phyloP scores from a whole-genome alignment of 495 filamentous ascomycete genomes.

The Aspergillus panamensis region DNA sequence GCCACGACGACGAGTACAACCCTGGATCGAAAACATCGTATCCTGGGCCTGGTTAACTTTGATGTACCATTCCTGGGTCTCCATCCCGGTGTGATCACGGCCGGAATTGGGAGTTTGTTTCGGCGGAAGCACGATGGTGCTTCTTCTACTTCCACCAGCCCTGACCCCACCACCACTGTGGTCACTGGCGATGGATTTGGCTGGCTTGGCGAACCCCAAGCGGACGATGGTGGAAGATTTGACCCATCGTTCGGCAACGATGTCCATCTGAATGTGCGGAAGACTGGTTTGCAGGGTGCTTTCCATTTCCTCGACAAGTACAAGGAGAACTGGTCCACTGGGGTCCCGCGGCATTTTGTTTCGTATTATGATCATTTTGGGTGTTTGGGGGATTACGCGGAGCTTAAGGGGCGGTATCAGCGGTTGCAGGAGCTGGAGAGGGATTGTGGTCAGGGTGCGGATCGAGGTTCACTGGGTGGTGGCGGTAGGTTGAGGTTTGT shows the following conservation, averaged over 20 bases:
- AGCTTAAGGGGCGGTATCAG: conserved; percentile 37
- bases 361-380: conserved; percentile 82
- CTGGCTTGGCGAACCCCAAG: background rate
- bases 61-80: conserved; percentile 87
- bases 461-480: background rate
- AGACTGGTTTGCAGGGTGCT: conserved; percentile 62
- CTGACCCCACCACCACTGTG: conserved; percentile 9
- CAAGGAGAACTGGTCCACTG: conserved; percentile 60
- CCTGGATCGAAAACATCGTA: conserved; percentile 56
- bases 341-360: conserved; percentile 67
- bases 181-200: background rate
- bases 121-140: conserved; percentile 41
- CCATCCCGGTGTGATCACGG: conserved; percentile 79
- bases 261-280: background rate
- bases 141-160: no score
- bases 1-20: background rate
- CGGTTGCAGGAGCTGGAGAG: background rate
- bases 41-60: conserved; percentile 78
- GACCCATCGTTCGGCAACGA: conserved; percentile 58
- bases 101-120: conserved; percentile 76
- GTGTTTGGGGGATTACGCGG: conserved; percentile 70
- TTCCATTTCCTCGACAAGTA: conserved; percentile 81
- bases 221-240: conserved; percentile 38
- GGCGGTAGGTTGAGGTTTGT: conserved; percentile 49
- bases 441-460: background rate